Conservation (phyloP, 352 stramenopile species). For the Ophiocytium majus region DNA sequence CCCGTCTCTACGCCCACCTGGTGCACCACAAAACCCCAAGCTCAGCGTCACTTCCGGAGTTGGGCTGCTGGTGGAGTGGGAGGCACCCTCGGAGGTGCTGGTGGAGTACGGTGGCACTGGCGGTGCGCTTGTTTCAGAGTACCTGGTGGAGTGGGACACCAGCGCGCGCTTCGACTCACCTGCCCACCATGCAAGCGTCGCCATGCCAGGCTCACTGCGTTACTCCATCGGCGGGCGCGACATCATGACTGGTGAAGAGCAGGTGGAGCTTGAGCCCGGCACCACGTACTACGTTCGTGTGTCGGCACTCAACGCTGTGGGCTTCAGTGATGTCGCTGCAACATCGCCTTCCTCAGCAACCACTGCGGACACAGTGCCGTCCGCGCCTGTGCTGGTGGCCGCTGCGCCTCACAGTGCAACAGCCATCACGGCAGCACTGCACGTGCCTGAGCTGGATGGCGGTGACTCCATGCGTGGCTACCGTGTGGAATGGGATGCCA, state of each 20-base stretch:
- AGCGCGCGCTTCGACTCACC: slow-evolving; percentile 72
- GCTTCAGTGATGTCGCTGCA: slow-evolving; percentile 54
- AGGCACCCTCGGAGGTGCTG: slow-evolving; percentile 69
- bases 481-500: slow-evolving; percentile 81
- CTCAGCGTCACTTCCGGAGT: slow-evolving; percentile 77
- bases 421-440: slow-evolving; percentile 65
- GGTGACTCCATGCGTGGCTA: slow-evolving; percentile 82
- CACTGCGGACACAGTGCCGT: slow-evolving; percentile 66
- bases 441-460: slow-evolving; percentile 81
- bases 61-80: slow-evolving; percentile 85
- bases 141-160: slow-evolving; percentile 89
- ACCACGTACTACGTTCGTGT: slow-evolving; percentile 71
- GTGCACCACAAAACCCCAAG: slow-evolving; percentile 64
- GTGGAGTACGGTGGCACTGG: slow-evolving; percentile 81
- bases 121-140: slow-evolving; percentile 79
- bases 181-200: slow-evolving; percentile 65
- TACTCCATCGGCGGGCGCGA: slow-evolving; percentile 87
- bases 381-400: slow-evolving; percentile 38
- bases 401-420: slow-evolving; percentile 21
- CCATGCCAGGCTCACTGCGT: slow-evolving; percentile 61
- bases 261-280: slow-evolving; percentile 70
- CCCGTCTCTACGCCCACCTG: slow-evolving; percentile 71
- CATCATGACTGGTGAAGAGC: slow-evolving; percentile 83
- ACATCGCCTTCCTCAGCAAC: slow-evolving; percentile 37
- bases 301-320: slow-evolving; percentile 67